Conservation (phyloP, 1,284 basidiomycete species). For the Cryptococcus wingfieldii region DNA sequence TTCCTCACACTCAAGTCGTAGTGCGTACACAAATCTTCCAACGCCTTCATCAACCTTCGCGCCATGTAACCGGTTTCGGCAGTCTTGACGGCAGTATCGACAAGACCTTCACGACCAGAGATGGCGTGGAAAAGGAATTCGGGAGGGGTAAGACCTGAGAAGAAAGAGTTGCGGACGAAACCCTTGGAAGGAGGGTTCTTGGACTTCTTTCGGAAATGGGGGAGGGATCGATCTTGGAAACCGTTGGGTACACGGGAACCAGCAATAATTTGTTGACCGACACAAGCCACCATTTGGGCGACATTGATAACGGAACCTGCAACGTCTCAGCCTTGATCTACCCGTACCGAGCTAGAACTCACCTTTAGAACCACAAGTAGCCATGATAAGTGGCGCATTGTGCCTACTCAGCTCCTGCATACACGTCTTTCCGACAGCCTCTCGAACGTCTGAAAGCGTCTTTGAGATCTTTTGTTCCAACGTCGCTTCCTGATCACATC, state of each 20-base stretch:
- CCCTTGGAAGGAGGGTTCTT: constrained; percentile 97
- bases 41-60: constrained; percentile 95
- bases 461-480: constrained; percentile 93
- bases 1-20: constrained; percentile 98
- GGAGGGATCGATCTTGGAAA: constrained; percentile 97
- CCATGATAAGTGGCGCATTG: constrained; percentile 98
- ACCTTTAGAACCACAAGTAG: constrained; percentile 98
- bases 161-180: constrained; percentile 97
- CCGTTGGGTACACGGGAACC: constrained; percentile 98
- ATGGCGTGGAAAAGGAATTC: constrained; percentile 99
- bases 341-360: constrained; percentile 5
- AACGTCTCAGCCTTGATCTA: constrained; percentile 41
- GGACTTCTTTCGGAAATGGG: constrained; percentile 97
- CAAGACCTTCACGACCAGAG: constrained; percentile 95
- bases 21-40: constrained; percentile 94
- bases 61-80: constrained; percentile 99
- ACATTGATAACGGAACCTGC: constrained; percentile 95
- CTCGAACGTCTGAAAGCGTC: constrained; percentile 89
- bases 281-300: constrained; percentile 99
- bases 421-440: constrained; percentile 93
- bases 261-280: constrained; percentile 97
- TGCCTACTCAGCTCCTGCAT: constrained; percentile 95
- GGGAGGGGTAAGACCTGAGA: constrained; percentile 85
- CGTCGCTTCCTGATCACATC: constrained; percentile 95
- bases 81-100: constrained; percentile 99